Percentiles rank a stretch among this genome's conserved stretches.
Conservation (phyloP, 2,329 filamentous ascomycete species). For the Epichloe aotearoae region DNA sequence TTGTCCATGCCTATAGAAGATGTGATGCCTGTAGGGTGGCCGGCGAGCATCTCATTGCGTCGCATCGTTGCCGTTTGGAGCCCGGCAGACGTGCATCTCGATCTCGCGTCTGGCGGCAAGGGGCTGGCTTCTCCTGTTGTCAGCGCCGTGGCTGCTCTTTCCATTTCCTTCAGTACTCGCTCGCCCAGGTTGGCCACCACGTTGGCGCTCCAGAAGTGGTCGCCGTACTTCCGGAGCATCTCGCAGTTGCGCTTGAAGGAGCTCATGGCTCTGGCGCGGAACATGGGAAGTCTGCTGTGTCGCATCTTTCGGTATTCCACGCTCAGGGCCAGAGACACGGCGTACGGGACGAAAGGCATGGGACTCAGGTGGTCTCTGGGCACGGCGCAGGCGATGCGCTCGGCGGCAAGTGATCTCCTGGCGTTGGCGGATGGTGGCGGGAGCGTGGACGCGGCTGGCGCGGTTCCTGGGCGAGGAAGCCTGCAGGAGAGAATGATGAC, state of each 20-base stretch:
- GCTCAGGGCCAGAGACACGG: slow-evolving; percentile 45
- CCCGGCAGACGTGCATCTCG: slow-evolving; percentile 8
- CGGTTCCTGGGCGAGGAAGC: slow-evolving; percentile 28
- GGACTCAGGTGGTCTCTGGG: slow-evolving; percentile 37
- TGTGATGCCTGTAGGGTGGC: slow-evolving; percentile 16
- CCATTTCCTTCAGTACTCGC: slow-evolving; percentile 42
- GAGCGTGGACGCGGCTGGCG: slow-evolving; percentile 26
- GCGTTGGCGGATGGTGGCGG: slow-evolving; percentile 39
- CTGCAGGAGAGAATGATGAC: slow-evolving; percentile 50
- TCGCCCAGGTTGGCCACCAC: slow-evolving; percentile 43
- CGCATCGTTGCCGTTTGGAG: slow-evolving; percentile 3
- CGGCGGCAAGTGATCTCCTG: slow-evolving; percentile 42
- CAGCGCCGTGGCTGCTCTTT: slow-evolving; percentile 36
- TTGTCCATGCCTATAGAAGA: slow-evolving; percentile 19
- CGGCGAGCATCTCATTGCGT: slow-evolving; percentile 9
- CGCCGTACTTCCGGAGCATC: slow-evolving; percentile 37
- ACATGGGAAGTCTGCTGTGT: slow-evolving; percentile 45
- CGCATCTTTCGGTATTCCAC: slow-evolving; percentile 53
- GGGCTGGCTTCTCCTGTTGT: slow-evolving; percentile 22
- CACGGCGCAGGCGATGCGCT: slow-evolving; percentile 43
- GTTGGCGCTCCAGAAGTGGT: slow-evolving; percentile 43
- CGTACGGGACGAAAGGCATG: slow-evolving; percentile 48
- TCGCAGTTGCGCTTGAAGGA: slow-evolving; percentile 42
- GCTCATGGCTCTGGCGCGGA: slow-evolving; percentile 39
- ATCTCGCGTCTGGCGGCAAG: slow-evolving; percentile 9